A percentile compares a stretch with the other conserved stretches of the same genome.
Evolutionary conservation across 2,329 filamentous ascomycete genomes (phyloP).

Genomic region (Arthrobotrys entomopaga): DNA sequence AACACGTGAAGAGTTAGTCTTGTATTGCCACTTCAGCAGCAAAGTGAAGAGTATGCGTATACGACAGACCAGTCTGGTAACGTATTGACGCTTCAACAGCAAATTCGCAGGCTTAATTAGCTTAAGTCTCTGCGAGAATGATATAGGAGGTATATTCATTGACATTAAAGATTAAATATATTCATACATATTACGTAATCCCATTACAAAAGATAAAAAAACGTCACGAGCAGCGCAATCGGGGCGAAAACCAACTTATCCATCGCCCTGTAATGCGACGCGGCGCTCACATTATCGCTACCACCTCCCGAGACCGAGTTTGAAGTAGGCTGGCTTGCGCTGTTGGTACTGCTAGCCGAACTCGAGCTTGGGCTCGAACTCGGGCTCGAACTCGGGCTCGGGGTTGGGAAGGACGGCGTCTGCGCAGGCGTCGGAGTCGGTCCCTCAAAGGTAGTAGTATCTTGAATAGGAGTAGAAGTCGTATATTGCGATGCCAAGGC

Average conservation of each 20-base stretch:
- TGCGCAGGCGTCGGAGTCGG: slow-evolving; percentile 24
- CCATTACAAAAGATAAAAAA: slow-evolving; percentile 39
- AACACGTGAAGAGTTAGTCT: slow-evolving; percentile 9
- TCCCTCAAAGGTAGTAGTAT: slow-evolving; percentile 32
- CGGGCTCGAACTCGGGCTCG: slow-evolving; percentile 6
- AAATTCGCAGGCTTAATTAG: too few relatives aligned
- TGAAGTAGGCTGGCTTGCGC: background rate
- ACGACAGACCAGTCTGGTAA: too few relatives aligned
- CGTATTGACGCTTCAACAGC: too few relatives aligned
- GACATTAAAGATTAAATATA: too few relatives aligned
- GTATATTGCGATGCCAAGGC: slow-evolving; percentile 21
- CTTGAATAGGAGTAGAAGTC: slow-evolving; percentile 38
- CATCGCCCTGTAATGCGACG: slow-evolving; percentile 31
- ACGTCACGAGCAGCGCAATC: slow-evolving; percentile 27
- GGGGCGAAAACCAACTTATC: slow-evolving; percentile 43
- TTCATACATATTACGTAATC: background rate
- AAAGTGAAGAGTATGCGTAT: too few relatives aligned
- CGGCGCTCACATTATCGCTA: slow-evolving; percentile 14
- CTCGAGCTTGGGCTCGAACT: background rate
- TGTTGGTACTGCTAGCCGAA: background rate
- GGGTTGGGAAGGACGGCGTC: slow-evolving; percentile 1
- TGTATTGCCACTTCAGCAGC: too few relatives aligned
- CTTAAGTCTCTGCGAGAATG: too few relatives aligned
- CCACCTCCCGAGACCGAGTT: background rate
- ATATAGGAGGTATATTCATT: too few relatives aligned